Evolutionary conservation across 495 filamentous ascomycete species (phyloP).

Genomic region (Corynascus novoguineensis): DNA sequence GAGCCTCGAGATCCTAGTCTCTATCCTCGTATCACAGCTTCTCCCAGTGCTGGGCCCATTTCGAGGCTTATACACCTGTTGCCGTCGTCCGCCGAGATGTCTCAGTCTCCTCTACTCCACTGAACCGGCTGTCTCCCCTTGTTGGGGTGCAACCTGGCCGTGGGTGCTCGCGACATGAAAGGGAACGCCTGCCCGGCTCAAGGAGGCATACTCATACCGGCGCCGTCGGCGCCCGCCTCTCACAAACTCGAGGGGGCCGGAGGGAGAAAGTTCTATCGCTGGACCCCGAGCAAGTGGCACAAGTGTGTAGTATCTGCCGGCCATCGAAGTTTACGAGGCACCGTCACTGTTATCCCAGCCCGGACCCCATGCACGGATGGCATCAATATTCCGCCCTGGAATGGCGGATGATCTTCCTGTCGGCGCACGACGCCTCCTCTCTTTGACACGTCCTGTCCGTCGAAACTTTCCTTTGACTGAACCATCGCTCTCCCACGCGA

Average conservation of each 20-base stretch:
- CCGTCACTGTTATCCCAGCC: background rate
- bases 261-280: slow-evolving; percentile 6
- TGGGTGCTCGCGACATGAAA: slow-evolving; percentile 6
- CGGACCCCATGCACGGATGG: background rate
- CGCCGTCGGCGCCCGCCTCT: slow-evolving; percentile 18
- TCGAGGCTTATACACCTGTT: slow-evolving; percentile 2
- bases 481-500: background rate
- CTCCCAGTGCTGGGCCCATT: background rate
- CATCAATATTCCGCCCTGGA: background rate
- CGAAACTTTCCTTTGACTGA: background rate
- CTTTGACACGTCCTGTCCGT: background rate
- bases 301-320: slow-evolving; percentile 16
- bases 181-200: slow-evolving; percentile 11
- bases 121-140: background rate
- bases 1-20: background rate
- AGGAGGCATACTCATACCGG: slow-evolving; percentile 9
- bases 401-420: background rate
- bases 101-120: slow-evolving; percentile 11
- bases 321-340: background rate
- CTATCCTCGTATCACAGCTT: background rate
- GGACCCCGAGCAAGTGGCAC: slow-evolving; percentile 18
- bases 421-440: background rate
- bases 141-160: slow-evolving; percentile 7
- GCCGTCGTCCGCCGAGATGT: slow-evolving; percentile 9
- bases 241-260: slow-evolving; percentile 24